Percentiles rank a stretch among this genome's conserved stretches.
phyloP scores from a whole-genome alignment of 306 rosid species.

The Quercus glauca region DNA sequence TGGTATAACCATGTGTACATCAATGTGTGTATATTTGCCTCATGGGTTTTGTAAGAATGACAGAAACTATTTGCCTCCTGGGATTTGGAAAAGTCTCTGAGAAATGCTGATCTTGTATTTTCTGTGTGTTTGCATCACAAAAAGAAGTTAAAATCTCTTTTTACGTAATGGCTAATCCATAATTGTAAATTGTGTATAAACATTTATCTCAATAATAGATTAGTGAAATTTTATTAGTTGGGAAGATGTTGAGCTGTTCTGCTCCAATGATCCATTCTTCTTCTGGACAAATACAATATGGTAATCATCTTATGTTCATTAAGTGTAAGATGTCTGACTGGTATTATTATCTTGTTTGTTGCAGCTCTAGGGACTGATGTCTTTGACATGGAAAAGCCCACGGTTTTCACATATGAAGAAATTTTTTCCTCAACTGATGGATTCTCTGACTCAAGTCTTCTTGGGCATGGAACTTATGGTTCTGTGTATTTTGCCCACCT shows the following conservation, averaged over 20 bases:
- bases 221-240: background rate
- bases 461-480: conserved; percentile 95
- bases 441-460: conserved; percentile 85
- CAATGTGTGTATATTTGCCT: background rate
- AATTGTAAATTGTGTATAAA: background rate
- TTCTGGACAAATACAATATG: background rate
- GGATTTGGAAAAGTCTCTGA: background rate
- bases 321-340: conserved; percentile 6
- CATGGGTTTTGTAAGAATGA: background rate
- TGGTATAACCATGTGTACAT: background rate
- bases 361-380: conserved; percentile 69
- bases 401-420: conserved; percentile 76
- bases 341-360: conserved; percentile 17
- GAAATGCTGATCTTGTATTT: background rate
- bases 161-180: background rate
- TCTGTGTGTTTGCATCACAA: background rate
- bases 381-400: conserved; percentile 79
- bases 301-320: background rate
- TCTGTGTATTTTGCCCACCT: conserved; percentile 83
- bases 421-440: conserved; percentile 68
- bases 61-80: background rate
- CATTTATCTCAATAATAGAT: background rate
- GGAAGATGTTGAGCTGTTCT: background rate
- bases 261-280: conserved; percentile 2
- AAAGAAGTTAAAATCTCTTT: background rate